phyloP scores from a whole-genome alignment of 768 basidiomycete genomes.

The Pleurotus djamor region DNA sequence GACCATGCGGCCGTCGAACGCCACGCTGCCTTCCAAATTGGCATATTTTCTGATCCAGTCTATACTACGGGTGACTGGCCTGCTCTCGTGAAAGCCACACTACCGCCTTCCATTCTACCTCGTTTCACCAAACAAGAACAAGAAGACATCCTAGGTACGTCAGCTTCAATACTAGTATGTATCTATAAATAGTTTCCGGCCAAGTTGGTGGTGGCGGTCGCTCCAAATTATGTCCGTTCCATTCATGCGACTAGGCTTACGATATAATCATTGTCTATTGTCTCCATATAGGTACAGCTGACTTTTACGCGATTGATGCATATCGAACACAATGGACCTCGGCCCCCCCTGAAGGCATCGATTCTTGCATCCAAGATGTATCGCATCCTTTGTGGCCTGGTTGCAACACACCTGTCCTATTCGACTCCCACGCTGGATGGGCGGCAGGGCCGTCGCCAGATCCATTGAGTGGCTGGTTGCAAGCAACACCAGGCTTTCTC shows the following conservation, averaged over 20 bases:
- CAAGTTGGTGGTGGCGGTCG: too few species aligned
- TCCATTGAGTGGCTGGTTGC: constrained; percentile 39
- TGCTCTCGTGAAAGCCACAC: constrained; percentile 42
- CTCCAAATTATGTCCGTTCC: too few species aligned
- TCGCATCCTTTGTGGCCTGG: constrained; percentile 51
- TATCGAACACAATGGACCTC: constrained; percentile 38
- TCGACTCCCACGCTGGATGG: constrained; percentile 45
- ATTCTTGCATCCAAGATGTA: constrained; percentile 37
- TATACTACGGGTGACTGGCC: constrained; percentile 55
- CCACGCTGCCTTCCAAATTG: constrained; percentile 49
- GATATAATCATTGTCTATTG: not conserved
- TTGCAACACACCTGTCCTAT: constrained; percentile 37
- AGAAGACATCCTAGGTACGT: constrained; percentile 35
- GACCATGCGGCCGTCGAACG: constrained; percentile 44
- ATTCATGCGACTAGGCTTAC: too few species aligned
- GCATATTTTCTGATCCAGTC: constrained; percentile 46
- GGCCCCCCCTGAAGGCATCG: constrained; percentile 42
- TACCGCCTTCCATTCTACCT: constrained; percentile 44
- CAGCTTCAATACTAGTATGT: not conserved
- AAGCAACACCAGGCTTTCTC: constrained; percentile 39
- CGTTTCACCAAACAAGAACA: constrained; percentile 45
- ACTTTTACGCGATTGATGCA: constrained; percentile 53
- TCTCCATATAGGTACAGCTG: constrained; percentile 35
- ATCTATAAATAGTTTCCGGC: too few species aligned
- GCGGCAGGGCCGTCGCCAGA: constrained; percentile 44